Conservation (phyloP, 2,329 filamentous ascomycete genomes). For the Paraphoma sp. region DNA sequence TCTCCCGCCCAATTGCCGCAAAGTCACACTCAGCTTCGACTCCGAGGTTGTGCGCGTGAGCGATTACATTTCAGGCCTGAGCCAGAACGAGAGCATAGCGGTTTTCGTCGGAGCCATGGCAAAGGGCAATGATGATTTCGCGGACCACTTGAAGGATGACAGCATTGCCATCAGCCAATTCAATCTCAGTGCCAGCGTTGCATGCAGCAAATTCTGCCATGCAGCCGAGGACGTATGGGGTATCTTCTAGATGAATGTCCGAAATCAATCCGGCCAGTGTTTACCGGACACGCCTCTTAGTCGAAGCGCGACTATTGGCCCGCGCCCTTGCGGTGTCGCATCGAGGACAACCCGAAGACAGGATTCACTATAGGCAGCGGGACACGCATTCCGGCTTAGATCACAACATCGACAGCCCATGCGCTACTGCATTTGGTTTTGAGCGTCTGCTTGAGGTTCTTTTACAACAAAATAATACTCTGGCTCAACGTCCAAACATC, state of each 20-base stretch:
- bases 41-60: conserved; percentile 83
- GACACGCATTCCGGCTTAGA: conserved; percentile 57
- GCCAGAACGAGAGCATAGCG: conserved; percentile 88
- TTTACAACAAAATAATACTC: conserved; percentile 81
- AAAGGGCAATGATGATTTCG: conserved; percentile 94
- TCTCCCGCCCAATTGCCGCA: conserved; percentile 94
- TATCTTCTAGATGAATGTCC: conserved; percentile 69
- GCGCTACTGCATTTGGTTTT: conserved; percentile 57
- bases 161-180: conserved; percentile 99
- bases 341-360: conserved; percentile 28
- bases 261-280: conserved; percentile 22
- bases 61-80: conserved; percentile 84
- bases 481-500: conserved; percentile 79
- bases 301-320: conserved; percentile 29
- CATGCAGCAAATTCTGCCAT: conserved; percentile 99
- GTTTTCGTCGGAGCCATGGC: conserved; percentile 99
- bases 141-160: conserved; percentile 92
- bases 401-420: conserved; percentile 73
- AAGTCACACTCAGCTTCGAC: conserved; percentile 96
- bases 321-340: conserved; percentile 17
- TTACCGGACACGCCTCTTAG: conserved; percentile 33
- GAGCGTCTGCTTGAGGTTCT: conserved; percentile 73
- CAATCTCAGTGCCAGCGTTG: conserved; percentile 95
- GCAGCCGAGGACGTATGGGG: conserved; percentile 96
- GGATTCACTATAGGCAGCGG: conserved; percentile 37